These are phyloP conservation scores for Fusarium kyushuense DNA, from an alignment of 2,329 filamentous ascomycete species.

Conservation along the genomic window DNA sequence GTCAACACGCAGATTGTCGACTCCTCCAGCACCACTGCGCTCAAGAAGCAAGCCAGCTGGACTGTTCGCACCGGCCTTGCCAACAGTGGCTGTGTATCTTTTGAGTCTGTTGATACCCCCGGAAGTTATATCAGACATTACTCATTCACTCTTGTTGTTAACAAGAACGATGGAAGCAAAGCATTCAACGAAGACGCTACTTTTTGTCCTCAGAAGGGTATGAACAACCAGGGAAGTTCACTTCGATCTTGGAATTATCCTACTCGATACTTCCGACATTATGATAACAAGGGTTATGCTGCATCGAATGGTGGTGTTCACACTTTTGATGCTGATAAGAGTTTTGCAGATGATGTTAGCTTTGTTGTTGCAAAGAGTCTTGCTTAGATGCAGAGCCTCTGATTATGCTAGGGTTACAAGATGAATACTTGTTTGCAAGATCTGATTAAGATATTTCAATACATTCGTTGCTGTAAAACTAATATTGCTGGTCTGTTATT, in stretches of 20 bases:
- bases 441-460: too few relatives aligned
- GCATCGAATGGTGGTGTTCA: conserved; percentile 24
- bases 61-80: conserved; percentile 21
- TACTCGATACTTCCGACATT: conserved; percentile 25
- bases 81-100: conserved; percentile 24
- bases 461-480: too few relatives aligned
- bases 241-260: conserved; percentile 32
- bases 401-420: accelerated
- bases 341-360: conserved; percentile 15
- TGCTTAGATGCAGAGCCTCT: not conserved
- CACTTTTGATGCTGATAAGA: conserved; percentile 8
- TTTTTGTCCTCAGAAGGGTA: conserved; percentile 21
- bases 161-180: conserved; percentile 14
- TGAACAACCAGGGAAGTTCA: conserved; percentile 9
- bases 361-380: conserved; percentile 6
- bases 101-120: conserved; percentile 24
- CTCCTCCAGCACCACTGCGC: conserved; percentile 6
- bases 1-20: conserved; percentile 23
- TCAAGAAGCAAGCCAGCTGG: conserved; percentile 31
- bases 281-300: conserved; percentile 6
- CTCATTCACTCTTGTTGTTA: not conserved
- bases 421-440: not conserved
- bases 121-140: conserved; percentile 23
- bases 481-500: accelerated
- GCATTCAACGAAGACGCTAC: conserved; percentile 29